Evolutionary conservation across 2,329 filamentous ascomycete species (phyloP).

Genomic region (Fusarium pseudoanthophilum): DNA sequence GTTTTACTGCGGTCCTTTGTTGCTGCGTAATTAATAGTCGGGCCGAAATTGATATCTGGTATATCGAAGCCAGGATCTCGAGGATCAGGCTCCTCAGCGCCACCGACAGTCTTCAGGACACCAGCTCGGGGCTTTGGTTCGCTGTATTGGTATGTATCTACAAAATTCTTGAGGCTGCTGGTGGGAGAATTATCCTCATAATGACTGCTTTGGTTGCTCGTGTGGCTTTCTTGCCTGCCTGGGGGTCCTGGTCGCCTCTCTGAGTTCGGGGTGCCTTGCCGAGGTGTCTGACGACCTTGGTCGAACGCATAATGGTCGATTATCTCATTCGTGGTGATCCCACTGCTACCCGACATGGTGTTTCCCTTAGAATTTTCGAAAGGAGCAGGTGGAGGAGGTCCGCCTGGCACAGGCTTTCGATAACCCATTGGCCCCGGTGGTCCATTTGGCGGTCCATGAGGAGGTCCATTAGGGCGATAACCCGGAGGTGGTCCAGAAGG

Average conservation of each 20-base stretch:
- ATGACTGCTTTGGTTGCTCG: conserved; percentile 55
- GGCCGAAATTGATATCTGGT: conserved; percentile 85
- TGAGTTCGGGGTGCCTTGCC: conserved; percentile 31
- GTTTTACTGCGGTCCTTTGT: conserved; percentile 49
- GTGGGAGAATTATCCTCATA: conserved; percentile 69
- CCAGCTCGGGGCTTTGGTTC: conserved; percentile 72
- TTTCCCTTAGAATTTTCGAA: conserved; percentile 36
- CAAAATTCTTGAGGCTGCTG: conserved; percentile 37
- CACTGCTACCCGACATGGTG: conserved; percentile 42
- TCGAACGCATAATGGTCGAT: conserved; percentile 53
- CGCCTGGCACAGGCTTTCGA: conserved; percentile 47
- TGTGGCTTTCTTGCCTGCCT: conserved; percentile 43
- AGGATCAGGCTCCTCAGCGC: conserved; percentile 48
- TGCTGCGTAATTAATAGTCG: conserved; percentile 74
- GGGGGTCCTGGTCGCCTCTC: conserved; percentile 41
- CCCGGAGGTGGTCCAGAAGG: conserved; percentile 44
- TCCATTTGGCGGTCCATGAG: conserved; percentile 16
- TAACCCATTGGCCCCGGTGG: conserved; percentile 39
- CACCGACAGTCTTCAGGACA: conserved; percentile 81
- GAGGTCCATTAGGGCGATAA: conserved; percentile 42
- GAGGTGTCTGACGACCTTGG: conserved; percentile 37
- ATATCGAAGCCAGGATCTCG: conserved; percentile 62
- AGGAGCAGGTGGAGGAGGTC: conserved; percentile 28
- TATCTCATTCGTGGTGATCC: conserved; percentile 52
- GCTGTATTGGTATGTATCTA: conserved; percentile 39